Conservation (phyloP, 345 rosid genomes). For the Acer campestre region DNA sequence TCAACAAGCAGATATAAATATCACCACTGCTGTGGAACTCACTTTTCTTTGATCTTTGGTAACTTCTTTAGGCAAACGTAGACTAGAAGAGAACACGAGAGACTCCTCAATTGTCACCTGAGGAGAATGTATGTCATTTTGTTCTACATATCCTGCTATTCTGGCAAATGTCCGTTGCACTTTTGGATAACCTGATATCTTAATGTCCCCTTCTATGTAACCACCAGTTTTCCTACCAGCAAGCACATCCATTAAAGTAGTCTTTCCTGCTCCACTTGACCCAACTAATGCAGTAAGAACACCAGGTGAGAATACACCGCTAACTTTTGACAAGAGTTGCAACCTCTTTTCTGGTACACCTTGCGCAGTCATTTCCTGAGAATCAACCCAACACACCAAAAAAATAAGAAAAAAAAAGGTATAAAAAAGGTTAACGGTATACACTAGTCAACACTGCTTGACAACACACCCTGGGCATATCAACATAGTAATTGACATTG, state of each 20-base stretch:
- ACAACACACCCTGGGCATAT: slow-evolving; percentile 73
- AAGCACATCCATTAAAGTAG: slow-evolving; percentile 96
- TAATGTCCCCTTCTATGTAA: slow-evolving; percentile 81
- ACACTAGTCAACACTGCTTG: not conserved
- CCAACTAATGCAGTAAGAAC: slow-evolving; percentile 96
- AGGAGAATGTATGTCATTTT: slow-evolving; percentile 96
- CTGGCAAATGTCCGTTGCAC: slow-evolving; percentile 85
- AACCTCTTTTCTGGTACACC: slow-evolving; percentile 75
- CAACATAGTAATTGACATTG: slow-evolving; percentile 88
- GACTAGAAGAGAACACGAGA: slow-evolving; percentile 79
- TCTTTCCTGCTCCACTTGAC: slow-evolving; percentile 96
- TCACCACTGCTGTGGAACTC: slow-evolving; percentile 23
- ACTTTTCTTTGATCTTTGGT: slow-evolving; percentile 62
- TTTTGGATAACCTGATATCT: slow-evolving; percentile 80
- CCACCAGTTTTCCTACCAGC: slow-evolving; percentile 98
- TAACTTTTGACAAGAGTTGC: slow-evolving; percentile 73
- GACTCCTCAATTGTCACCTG: slow-evolving; percentile 95
- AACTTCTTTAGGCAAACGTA: slow-evolving; percentile 81
- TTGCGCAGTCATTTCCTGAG: slow-evolving; percentile 70
- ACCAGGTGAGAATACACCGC: slow-evolving; percentile 95
- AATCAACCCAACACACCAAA: slow-evolving; percentile 10
- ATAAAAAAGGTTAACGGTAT: not conserved
- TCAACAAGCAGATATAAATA: slow-evolving; percentile 7
- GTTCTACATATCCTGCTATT: slow-evolving; percentile 95
- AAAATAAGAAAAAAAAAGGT: not conserved